Base-by-base conservation (phyloP, 306 rosid species). In the Acacia confusa region DNA sequence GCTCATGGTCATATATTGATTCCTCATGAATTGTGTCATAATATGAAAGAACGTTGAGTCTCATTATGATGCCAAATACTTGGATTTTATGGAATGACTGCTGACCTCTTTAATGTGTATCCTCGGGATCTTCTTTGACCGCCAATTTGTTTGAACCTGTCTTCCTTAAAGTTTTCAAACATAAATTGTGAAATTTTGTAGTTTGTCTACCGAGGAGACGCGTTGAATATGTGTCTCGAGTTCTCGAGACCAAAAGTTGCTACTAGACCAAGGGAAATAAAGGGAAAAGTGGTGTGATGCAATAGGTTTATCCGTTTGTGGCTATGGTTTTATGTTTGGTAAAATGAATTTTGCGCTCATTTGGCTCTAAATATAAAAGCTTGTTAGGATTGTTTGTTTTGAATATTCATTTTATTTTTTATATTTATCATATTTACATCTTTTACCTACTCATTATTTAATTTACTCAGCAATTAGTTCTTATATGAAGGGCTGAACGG, bases 81-180 rank as follows among this genome's bases (percentile, higher is more conserved):
- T 7, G 1, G 25, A 20, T 22, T 80, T 70, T 80, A 24, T 79
- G 70, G 74, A 83, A 79, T 76, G 84, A 52, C 72, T 75, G 77
- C 81, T 75, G 55, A 24, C 61, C 57, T 52, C 63, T 20, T 75
- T 38, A 74, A 72, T 68, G 43, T 67, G 41, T 38, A 41, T 36
- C 53, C 25, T 61, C 11, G 34, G 41, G 80, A 14, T 53, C 57
- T 28, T 77, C 5, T 67, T 77, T 17, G 63, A 68, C 66, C 60
- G 27, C 77, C 45, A 48, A 74, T 69, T 70, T 14, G 75, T 28
- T 70, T 41, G 74, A 22, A 40, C 52, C 32, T 22, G 8, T 7
- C 52, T 38, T 38, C 50, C 28, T 24, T 38, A 1, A 69, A 68
- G 73, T 20, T 68, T 20, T 68, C 30, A 3, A 40, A 3, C 30